Evolutionary conservation across 192 early-diverging fungal species (phyloP), one percentile per base, ranked within the genome.

Genomic region (Geranomyces michiganensis): DNA sequence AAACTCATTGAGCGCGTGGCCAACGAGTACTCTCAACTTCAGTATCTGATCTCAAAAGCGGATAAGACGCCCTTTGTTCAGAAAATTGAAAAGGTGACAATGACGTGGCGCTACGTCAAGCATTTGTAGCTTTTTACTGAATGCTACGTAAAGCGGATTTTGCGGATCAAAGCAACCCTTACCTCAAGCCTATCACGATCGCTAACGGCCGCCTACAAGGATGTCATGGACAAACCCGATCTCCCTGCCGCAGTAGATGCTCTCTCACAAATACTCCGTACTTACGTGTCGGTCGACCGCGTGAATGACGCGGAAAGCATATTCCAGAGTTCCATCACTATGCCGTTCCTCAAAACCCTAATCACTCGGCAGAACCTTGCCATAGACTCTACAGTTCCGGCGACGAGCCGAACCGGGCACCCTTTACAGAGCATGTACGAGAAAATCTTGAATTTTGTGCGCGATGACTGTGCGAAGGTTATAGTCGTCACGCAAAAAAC

Each of bases 11-110:
- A 93, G 64, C 86, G 92, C 22, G 91, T 94, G 8, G 92, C 92
- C 15, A 88, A 91, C 30, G 92, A 94, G 77, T 94, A 85, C 69
- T 93, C 93, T 62, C 92, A 94, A 61, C 88, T 94, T 80, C 89
- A 86, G 65, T 90, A 91, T 69, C 82, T 93, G 8, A 88, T 91
- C 0, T 81, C 78, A 19, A 78, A 81, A 53, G 89, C 89, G 8
- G 19, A 72, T 36, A 60, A 65, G 5, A 71, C 88, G 21, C 78
- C 89, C 0, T 91, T 93, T 77, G 89, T 94, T 12, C 65, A 79
- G n/a, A 87, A 90, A 33, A 86, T 91, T 68, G 83, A 87, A 65
- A 91, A 91, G 92, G 91, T 92, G 79, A 15, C 19, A 61, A 13
- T 19, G 21, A 22, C 48, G 36, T 70, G 22, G 55, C 31, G 41